Evolutionary conservation across 163 green algal genomes (phyloP).

Genomic region (Scenedesmus sp.): DNA sequence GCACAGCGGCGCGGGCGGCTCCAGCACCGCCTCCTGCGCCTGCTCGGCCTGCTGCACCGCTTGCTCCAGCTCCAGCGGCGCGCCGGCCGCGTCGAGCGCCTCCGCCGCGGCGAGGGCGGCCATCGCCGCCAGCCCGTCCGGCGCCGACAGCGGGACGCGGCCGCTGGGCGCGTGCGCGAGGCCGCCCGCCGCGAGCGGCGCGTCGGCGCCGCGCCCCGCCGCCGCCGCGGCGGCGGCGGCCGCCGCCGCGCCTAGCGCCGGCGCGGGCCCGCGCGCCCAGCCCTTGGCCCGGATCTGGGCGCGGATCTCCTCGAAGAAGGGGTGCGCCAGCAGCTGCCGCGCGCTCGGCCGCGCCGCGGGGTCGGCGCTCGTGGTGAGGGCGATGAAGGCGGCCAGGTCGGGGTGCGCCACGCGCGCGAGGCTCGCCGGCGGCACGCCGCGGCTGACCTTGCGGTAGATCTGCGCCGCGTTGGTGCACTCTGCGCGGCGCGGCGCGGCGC

Average conservation of each 20-base stretch:
- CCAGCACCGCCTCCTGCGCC: too few species aligned
- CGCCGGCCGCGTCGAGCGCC: too few species aligned
- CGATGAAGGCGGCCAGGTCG: slow-evolving; percentile 51
- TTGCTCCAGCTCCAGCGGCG: too few species aligned
- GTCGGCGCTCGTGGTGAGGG: slow-evolving; percentile 12
- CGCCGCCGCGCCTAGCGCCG: background rate
- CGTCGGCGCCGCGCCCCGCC: background rate
- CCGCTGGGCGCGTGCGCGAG: too few species aligned
- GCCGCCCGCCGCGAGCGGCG: too few species aligned
- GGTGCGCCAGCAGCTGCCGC: slow-evolving; percentile 43
- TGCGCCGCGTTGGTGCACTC: slow-evolving; percentile 99
- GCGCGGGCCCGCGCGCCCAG: slow-evolving; percentile 8
- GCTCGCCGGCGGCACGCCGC: slow-evolving; percentile 49
- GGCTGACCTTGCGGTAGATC: slow-evolving; percentile 98
- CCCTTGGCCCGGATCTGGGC: slow-evolving; percentile 61
- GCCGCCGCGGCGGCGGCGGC: slow-evolving; percentile 3
- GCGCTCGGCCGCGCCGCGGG: slow-evolving; percentile 17
- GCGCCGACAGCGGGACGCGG: slow-evolving; percentile 12
- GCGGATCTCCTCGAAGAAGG: slow-evolving; percentile 39
- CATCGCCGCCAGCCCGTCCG: slow-evolving; percentile 14
- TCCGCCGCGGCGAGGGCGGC: background rate
- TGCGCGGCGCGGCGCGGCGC: too few species aligned
- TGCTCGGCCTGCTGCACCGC: too few species aligned
- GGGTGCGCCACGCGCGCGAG: slow-evolving; percentile 28
- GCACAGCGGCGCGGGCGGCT: too few species aligned